Base-by-base conservation (phyloP, 2,329 filamentous ascomycete species). In the Trichoderma koningiopsis region DNA sequence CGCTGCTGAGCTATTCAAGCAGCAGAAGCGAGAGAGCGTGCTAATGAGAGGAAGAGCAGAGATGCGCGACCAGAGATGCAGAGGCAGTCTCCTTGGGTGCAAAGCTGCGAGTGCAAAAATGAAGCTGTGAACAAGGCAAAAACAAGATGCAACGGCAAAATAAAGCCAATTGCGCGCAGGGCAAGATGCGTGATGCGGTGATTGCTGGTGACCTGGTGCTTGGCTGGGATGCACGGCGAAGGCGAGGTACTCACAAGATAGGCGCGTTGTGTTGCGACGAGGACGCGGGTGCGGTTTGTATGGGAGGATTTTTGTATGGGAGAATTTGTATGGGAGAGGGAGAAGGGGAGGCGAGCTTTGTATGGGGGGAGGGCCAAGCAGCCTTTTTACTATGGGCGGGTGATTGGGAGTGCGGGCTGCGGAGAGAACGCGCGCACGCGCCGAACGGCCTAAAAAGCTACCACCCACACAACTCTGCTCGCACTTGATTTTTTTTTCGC, bases 301-400 rank as follows among this genome's bases (percentile, higher is more conserved):
- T 84, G 83, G 80, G 82, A 83, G 77, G 79, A 79, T 83, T 86
- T 43, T 70, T 85, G 78, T 81, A 81, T 85, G 84, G 81, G 82
- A 83, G 81, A 81, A 82, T 84, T 86, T 88, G 86, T 87, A 87
- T 88, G 86, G 83, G 85, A 86, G 82, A 84, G 81, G 83, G 81
- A 84, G 84, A 85, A 83, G 84, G 82, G 78, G 80, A 81, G 82
- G 33, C 81, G 75, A 82, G 83, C 33, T 82, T 79, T 84, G 84
- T 85, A 85, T 83, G 84, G 83, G 84, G 83, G 81, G 78, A 81
- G 80, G 80, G 81, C 81, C 81, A 81, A 81, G 82, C 82, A 82
- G 83, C 85, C 85, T 88, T 89, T 88, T 88, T 87, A 88, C 86
- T 87, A 85, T 86, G 86, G 83, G 84, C 80, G 84, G 84, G 84